Evolutionary conservation across 768 basidiomycete species (phyloP).

Genomic region (Dioszegia crocea): DNA sequence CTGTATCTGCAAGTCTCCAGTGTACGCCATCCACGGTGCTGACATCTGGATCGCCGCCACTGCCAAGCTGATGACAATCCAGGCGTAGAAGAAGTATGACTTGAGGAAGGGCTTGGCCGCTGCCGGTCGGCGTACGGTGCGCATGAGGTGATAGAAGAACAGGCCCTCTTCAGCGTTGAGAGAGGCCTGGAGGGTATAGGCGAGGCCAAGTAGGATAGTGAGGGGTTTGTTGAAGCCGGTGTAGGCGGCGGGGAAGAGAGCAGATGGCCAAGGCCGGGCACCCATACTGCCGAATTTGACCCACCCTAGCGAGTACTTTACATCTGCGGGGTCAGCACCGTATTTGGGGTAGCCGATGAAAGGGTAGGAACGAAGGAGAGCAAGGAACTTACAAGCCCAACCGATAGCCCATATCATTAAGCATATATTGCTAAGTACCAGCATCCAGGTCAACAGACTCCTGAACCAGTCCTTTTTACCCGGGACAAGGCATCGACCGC

Average conservation of each 20-base stretch:
- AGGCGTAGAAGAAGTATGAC: constrained; percentile 26
- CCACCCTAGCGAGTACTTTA: constrained; percentile 32
- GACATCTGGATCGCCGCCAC: constrained; percentile 8
- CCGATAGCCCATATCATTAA: constrained; percentile 27
- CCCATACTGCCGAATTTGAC: constrained; percentile 14
- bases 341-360: no score
- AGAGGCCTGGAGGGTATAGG: constrained; percentile 23
- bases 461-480: constrained; percentile 20
- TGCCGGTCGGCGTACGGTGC: constrained; percentile 30
- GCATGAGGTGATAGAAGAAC: constrained; percentile 40
- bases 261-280: constrained; percentile 19
- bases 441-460: constrained; percentile 23
- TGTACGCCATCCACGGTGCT: constrained; percentile 14
- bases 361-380: no score
- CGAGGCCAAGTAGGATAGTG: constrained; percentile 18
- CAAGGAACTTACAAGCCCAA: constrained; percentile 24
- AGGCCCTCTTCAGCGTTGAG: constrained; percentile 36
- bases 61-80: constrained; percentile 24
- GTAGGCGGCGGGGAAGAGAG: constrained; percentile 21
- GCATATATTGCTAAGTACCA: constrained; percentile 13
- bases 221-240: constrained; percentile 15
- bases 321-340: constrained; percentile 5
- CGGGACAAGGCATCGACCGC: constrained; percentile 25
- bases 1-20: constrained; percentile 10
- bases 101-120: constrained; percentile 21